Base-by-base conservation (phyloP, 139 green algal species). In the Tetradesmus obliquus region DNA sequence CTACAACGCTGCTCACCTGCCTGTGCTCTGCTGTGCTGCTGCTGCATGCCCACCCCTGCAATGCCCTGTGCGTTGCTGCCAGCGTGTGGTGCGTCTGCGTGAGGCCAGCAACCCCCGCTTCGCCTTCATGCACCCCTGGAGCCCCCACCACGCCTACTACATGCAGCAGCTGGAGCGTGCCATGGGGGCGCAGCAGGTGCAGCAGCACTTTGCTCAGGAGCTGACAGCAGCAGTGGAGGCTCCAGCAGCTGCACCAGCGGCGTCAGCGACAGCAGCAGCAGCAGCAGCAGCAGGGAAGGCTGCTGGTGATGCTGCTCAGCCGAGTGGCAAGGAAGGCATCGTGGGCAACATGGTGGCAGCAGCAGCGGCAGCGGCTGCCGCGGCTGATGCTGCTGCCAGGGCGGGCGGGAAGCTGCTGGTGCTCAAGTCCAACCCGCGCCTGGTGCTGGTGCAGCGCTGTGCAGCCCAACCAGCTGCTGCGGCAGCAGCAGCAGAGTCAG, bases 71-170 rank as follows among this genome's bases (percentile, higher is more conserved):
- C 7, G 57, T 24, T 71, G 32, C 24, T 93, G 95, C 79, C 93
- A 97, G 86, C 94, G 91, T 0, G 93, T 92, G 1, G 94, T 97
- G 69, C 84, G 93, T 19, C 55, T 85, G 15, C 92, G 94, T n/a
- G 96, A 97, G 92, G 54, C 62, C 0, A 90, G 86, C 86, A 97
- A 97, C 91, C 95, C 95, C 0, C 91, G 90, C 2, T 97, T 97
- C 84, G 84, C 82, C 12, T 97, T 97, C 93, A 80, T 97, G 86
- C 88, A 93, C 12, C 95, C 94, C 2, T 91, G 88, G 79, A 91
- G 94, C 71, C 69, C 72, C 5, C 62, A 96, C 88, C 94, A 97
- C 91, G 8, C 32, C 0, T 94, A 93, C 83, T 97, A 97, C 90
- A 92, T 91, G 82, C 85, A 60, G 17, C 53, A 76, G 58, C 66